These are phyloP conservation scores for Leishmania martiniquensis DNA, from an alignment of 208 protist genomes.

Conservation along the genomic window DNA sequence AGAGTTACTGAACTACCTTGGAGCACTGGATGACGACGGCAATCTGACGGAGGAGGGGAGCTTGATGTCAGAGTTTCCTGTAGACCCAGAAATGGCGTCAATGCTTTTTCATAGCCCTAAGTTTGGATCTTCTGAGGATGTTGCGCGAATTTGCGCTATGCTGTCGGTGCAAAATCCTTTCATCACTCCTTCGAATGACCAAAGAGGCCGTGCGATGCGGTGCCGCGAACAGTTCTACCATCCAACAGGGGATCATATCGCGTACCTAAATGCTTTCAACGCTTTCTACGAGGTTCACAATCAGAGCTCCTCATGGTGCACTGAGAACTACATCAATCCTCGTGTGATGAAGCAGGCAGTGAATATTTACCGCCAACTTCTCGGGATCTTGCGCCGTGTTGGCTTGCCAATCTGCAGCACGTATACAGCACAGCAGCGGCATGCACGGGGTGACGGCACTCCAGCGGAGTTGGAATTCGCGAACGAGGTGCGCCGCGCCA, in stretches of 20 bases:
- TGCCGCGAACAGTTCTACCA: conserved; percentile 96
- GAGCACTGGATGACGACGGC: conserved; percentile 98
- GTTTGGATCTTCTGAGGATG: conserved; percentile 96
- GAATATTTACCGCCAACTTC: conserved; percentile 96
- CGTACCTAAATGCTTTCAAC: conserved; percentile 94
- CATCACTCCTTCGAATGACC: conserved; percentile 75
- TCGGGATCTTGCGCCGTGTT: conserved; percentile 90
- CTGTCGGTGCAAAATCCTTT: conserved; percentile 89
- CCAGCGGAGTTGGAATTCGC: conserved; percentile 57
- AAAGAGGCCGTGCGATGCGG: conserved; percentile 72
- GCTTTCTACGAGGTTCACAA: conserved; percentile 59
- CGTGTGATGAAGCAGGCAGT: conserved; percentile 94
- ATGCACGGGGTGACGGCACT: conserved; percentile 22
- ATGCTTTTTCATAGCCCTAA: conserved; percentile 96
- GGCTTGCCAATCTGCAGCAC: conserved; percentile 60
- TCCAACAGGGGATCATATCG: conserved; percentile 97
- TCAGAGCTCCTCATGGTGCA: conserved; percentile 94
- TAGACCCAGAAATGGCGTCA: conserved; percentile 97
- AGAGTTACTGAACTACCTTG: conserved; percentile 95
- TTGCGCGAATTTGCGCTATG: conserved; percentile 98
- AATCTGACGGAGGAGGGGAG: conserved; percentile 95
- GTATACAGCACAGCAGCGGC: conserved; percentile 42
- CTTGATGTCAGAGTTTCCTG: conserved; percentile 98
- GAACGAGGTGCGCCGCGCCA: conserved; percentile 90
- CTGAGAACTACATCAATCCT: conserved; percentile 98